Conservation (phyloP, 805 yeast genomes). For the Blastobotrys mokoenaii region DNA sequence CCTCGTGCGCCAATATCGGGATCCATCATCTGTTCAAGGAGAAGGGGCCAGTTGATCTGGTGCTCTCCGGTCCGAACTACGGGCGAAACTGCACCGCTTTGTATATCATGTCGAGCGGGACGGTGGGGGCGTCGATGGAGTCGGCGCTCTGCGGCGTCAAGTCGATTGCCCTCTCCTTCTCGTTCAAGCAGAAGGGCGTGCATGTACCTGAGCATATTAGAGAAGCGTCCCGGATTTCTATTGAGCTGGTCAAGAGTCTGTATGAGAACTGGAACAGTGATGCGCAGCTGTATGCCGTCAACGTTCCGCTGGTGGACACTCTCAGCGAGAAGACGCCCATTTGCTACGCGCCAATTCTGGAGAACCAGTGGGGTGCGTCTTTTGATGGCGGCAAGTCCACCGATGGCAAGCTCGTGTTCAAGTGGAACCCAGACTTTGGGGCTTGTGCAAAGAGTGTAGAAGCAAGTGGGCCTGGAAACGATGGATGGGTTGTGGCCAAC, state of each 20-base stretch:
- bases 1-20: slow-evolving; percentile 90
- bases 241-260: slow-evolving; percentile 54
- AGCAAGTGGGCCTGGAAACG: slow-evolving; percentile 42
- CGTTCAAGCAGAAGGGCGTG: slow-evolving; percentile 46
- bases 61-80: slow-evolving; percentile 90
- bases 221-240: slow-evolving; percentile 62
- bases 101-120: slow-evolving; percentile 85
- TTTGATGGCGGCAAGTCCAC: slow-evolving; percentile 31
- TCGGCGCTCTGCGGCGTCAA: slow-evolving; percentile 58
- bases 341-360: slow-evolving; percentile 67
- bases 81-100: slow-evolving; percentile 89
- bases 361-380: slow-evolving; percentile 71
- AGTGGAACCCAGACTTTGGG: slow-evolving; percentile 80
- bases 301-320: slow-evolving; percentile 62
- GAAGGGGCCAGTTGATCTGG: slow-evolving; percentile 66
- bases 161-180: slow-evolving; percentile 78
- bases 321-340: slow-evolving; percentile 55
- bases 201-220: slow-evolving; percentile 44
- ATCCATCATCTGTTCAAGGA: slow-evolving; percentile 53
- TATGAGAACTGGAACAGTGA: slow-evolving; percentile 46
- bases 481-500: slow-evolving; percentile 59
- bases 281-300: slow-evolving; percentile 72
- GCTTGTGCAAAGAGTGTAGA: slow-evolving; percentile 49
- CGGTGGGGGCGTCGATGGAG: slow-evolving; percentile 96
- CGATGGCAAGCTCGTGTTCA: slow-evolving; percentile 40